Conservation (phyloP, 2,329 filamentous ascomycete genomes). For the Colletotrichum camelliae region DNA sequence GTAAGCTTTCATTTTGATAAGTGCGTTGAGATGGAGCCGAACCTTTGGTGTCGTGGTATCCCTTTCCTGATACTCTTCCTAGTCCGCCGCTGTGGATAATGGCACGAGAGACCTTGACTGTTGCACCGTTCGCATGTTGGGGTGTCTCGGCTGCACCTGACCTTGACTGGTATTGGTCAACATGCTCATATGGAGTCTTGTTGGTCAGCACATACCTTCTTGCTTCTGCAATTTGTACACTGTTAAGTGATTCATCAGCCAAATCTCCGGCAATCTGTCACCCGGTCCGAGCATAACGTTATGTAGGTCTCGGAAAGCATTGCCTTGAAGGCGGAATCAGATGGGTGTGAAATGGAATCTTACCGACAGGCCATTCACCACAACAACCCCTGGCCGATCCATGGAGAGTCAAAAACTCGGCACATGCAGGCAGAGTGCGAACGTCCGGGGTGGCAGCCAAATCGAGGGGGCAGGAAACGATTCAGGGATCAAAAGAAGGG, state of each 20-base stretch:
- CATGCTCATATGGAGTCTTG: background rate
- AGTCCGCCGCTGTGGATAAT: slow-evolving; percentile 28
- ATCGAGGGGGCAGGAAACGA: background rate
- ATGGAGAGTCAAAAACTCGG: background rate
- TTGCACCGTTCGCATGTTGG: slow-evolving; percentile 32
- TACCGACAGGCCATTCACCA: slow-evolving; percentile 16
- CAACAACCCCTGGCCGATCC: background rate
- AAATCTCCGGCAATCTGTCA: background rate
- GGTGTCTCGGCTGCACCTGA: slow-evolving; percentile 33
- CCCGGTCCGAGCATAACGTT: background rate
- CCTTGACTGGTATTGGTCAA: slow-evolving; percentile 14
- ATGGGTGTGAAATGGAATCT: background rate
- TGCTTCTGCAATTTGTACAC: slow-evolving; percentile 12
- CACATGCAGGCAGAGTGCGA: background rate
- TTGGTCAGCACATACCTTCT: background rate
- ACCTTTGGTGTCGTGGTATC: slow-evolving; percentile 22
- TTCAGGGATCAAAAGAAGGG: background rate
- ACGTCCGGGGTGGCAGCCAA: background rate
- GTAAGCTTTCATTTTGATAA: background rate
- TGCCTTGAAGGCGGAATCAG: background rate
- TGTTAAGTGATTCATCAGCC: background rate
- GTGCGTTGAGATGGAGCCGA: background rate
- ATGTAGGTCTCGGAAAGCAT: background rate
- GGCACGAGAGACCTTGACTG: slow-evolving; percentile 27
- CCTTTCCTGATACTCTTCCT: slow-evolving; percentile 26